phyloP scores from a whole-genome alignment of 441 rosid species.

The Kokia cookei region DNA sequence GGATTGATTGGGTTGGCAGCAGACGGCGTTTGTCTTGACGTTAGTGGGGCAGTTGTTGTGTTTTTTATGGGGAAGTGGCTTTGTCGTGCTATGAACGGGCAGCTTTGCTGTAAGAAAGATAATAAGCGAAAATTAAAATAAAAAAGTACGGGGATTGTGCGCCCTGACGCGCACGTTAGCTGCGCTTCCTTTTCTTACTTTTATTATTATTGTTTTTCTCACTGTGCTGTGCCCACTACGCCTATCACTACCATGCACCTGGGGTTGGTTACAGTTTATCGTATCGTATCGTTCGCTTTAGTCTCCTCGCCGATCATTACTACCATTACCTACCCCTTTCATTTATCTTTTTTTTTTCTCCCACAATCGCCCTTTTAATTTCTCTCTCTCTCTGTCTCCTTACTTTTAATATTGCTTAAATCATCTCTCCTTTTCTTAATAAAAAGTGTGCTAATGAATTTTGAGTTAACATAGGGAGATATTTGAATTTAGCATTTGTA shows the following conservation, averaged over 20 bases:
- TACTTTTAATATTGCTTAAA: too few relatives aligned
- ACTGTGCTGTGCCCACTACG: background rate
- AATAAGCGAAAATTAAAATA: too few relatives aligned
- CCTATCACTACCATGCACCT: constrained; percentile 18
- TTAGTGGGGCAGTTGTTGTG: constrained; percentile 54
- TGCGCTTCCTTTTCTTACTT: background rate
- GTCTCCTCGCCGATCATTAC: background rate
- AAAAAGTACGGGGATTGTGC: constrained; percentile 12
- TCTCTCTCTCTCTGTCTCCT: too few relatives aligned
- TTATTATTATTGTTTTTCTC: background rate
- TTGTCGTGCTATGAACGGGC: constrained; percentile 64
- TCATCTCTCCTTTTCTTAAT: too few relatives aligned
- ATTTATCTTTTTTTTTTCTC: too few relatives aligned
- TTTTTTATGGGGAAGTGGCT: constrained; percentile 60
- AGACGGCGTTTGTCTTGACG: constrained; percentile 49
- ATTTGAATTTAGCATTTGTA: too few relatives aligned
- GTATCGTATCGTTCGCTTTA: background rate
- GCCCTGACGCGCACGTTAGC: constrained; percentile 22
- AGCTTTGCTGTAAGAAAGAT: constrained; percentile 17
- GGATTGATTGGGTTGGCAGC: constrained; percentile 8
- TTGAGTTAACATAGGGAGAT: too few relatives aligned
- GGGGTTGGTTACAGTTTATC: background rate
- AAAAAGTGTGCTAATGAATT: too few relatives aligned
- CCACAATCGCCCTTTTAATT: too few relatives aligned
- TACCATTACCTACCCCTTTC: too few relatives aligned